phyloP scores from a whole-genome alignment of 441 rosid species.

The Biscutella laevigata region DNA sequence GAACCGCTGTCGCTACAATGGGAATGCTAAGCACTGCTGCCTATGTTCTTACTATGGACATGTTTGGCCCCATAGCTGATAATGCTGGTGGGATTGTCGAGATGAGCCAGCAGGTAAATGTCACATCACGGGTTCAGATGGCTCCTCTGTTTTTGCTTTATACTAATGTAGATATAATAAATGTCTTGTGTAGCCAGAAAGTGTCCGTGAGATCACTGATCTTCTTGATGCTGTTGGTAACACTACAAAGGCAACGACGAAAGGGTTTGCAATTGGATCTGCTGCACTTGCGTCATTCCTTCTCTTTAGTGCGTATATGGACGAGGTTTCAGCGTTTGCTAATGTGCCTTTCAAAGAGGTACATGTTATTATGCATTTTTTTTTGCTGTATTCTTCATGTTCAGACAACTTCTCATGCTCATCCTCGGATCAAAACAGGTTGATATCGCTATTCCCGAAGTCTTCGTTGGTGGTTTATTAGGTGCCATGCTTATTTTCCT shows the following conservation, averaged over 20 bases:
- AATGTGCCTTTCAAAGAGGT: constrained; percentile 73
- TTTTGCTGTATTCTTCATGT: not conserved
- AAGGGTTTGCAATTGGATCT: constrained; percentile 98
- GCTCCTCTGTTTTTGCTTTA: not conserved
- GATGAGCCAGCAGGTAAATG: constrained; percentile 96
- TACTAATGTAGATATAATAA: constrained; percentile 7
- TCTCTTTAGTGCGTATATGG: constrained; percentile 98
- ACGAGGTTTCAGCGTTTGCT: constrained; percentile 90
- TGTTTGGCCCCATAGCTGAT: constrained; percentile 99
- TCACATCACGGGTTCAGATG: constrained; percentile 10
- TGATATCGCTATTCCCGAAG: constrained; percentile 96
- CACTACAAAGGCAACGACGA: constrained; percentile 95
- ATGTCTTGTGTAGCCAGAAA: constrained; percentile 65
- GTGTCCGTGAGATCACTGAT: constrained; percentile 95
- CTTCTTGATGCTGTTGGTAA: constrained; percentile 97
- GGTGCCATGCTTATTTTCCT: constrained; percentile 96
- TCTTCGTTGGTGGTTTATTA: constrained; percentile 85
- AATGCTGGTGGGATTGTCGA: constrained; percentile 99
- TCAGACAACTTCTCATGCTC: constrained; percentile 7
- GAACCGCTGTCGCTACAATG: constrained; percentile 99
- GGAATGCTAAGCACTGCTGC: constrained; percentile 99
- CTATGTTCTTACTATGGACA: constrained; percentile 98
- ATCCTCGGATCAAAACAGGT: constrained; percentile 44
- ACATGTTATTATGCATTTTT: not conserved
- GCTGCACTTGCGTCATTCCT: constrained; percentile 98